Evolutionary conservation across 495 filamentous ascomycete genomes (phyloP), one percentile per base, ranked within the genome.

Genomic region (Umbilicaria muhlenbergii): DNA sequence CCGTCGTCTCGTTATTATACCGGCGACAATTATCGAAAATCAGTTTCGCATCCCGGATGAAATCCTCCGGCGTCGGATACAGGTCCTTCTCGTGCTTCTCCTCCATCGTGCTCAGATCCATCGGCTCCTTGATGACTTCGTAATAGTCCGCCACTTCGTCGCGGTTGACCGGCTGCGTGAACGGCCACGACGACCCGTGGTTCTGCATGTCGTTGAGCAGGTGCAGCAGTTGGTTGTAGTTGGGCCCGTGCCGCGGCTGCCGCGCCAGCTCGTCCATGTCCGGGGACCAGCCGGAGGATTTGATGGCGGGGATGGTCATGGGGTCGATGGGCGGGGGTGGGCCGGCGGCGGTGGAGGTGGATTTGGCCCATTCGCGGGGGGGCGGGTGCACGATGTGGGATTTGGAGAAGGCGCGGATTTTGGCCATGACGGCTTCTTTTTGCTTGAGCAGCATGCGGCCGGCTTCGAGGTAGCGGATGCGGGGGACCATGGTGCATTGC

Each of bases 61-160:
- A 96, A 45, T 96, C 91, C 52, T 96, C 88, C 7, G 88, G 86
- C 0, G 76, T 86, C 8, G 75, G 75, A 55, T 98, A 98, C 56
- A 83, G 75, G 59, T 98, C 92, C 38, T 86, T 86, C 53, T 96
- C 89, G 41, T 92, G 81, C 62, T 93, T 92, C 47, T 77, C 76
- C 58, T 98, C 91, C 92, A 98, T 96, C 10, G 89, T 94, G 21
- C 72, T 77, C 34, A 98, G 66, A 58, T 98, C 91, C 91, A 98
- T 98, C 11, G 91, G 92, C 61, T 94, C 86, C 58, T 86, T 83
- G 66, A 98, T 96, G 34, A 96, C 89, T 50, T 93, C 86, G 67
- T 96, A 98, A 66, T 98, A 98, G 57, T 98, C 92, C 1, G 80
- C 75, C 0, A 98, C 91, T 49, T 96, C 91, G 46, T 98, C 91